Evolutionary conservation across 1,284 basidiomycete genomes (phyloP), one percentile per base, ranked within the genome.

Genomic region (Pseudozyma hubeiensis): DNA sequence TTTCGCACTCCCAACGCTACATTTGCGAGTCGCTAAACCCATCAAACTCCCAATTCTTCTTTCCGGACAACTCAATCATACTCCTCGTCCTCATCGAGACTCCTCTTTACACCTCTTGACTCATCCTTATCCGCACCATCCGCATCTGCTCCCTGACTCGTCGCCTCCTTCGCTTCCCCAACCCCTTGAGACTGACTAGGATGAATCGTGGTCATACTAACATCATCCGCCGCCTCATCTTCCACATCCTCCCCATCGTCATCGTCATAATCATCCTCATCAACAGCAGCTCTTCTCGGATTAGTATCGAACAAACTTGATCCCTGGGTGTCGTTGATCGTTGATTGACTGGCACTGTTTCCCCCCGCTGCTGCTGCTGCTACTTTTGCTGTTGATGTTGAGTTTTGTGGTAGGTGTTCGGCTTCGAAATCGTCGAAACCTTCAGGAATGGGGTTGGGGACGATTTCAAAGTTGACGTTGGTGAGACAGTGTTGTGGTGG

Each of bases 381-480:
- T 16, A 44, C 19, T 16, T 40, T 19, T 54, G 29, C 34, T 31
- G 52, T 11, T 5, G 55, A 35, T 16, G 51, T 9, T 0, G 44
- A 6, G 3, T 40, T 13, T 14, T n/a, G 49, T 11, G 24, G 35
- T 5, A 43, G 33, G 47, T 10, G 47, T n/a, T 10, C n/a, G 10
- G 64, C 57, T 57, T 75, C 66, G 17, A 55, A 60, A 5, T 73
- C 73, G 37, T 67, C 67, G 9, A 53, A 70, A 9, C 59, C 71
- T 1, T 39, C 47, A 13, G 91, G 90, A 14, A 92, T 89, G 78
- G 90, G 90, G 84, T 93, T 94, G 8, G 96, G 94, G 0, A 97
- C 89, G 77, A 98, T 89, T 79, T 94, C 91, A 86, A 98, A 99
- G 86, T 97, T 93, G 74, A 97, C 90, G 19, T 92, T 88, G 11